Evolutionary conservation across 2,329 filamentous ascomycete species (phyloP), one percentile per base, ranked within the genome.

Genomic region (Botrytis cinerea): DNA sequence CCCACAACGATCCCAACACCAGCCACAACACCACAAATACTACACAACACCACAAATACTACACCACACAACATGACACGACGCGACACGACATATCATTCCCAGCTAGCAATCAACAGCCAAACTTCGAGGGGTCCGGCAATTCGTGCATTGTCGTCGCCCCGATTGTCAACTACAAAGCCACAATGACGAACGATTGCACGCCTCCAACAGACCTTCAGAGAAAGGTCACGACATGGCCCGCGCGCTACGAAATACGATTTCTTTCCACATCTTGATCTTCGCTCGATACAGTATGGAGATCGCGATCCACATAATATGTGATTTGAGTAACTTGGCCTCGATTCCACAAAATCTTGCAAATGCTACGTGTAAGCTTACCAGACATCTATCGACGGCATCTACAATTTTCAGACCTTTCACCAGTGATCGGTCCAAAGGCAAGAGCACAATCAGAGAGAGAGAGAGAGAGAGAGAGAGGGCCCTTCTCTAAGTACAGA

Each of bases 211-310:
- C 32, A 28, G 48, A 38, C 51, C 64, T 46, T 18, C 32, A 51
- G 35, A 38, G 45, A 8, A 25, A 67, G 28, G 45, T 67, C 45
- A n/a, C 35, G 35, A 10, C 43, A 57, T 59, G 48, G 48, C 51
- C 66, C 48, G 66, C 66, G 64, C 64, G 35, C 66, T 59, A 69
- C 66, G 25, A 18, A 45, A 69, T 32, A 69, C 66, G 66, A 69
- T 32, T 59, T 25, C 48, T 69, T 67, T n/a, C 32, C 22, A 54
- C 35, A 54, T n/a, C 35, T 68, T 35, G 64, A 20, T 51, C 28
- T 28, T 38, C 32, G 22, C 22, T 38, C 45, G 35, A 51, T 20
- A 20, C 35, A 20, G n/a, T 9, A 25, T 67, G 45, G 18, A 16
- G 45, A 67, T 51, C 64, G 28, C 35, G 32, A 25, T 48, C 46